Conservation (phyloP, 2,329 filamentous ascomycete species). For the Ilyonectria destructans region DNA sequence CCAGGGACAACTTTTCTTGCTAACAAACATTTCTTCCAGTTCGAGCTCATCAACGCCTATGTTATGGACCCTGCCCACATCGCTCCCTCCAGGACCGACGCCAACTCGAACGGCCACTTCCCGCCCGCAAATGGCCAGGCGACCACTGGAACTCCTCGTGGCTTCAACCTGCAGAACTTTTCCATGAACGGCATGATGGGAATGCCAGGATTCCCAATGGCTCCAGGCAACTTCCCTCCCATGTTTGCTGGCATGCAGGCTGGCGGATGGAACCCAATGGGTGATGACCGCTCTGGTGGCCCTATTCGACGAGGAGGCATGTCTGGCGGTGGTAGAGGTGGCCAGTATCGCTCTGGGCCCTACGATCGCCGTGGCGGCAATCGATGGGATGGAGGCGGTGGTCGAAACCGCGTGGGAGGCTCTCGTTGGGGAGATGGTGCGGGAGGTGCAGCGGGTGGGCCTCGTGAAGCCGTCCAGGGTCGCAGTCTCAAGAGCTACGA, state of each 20-base stretch:
- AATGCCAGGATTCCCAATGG: constrained; percentile 73
- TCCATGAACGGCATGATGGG: constrained; percentile 72
- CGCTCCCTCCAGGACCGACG: constrained; percentile 91
- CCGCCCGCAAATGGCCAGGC: constrained; percentile 84
- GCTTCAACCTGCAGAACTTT: constrained; percentile 89
- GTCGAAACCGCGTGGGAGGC: constrained; percentile 66
- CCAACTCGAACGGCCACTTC: constrained; percentile 97
- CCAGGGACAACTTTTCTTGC: not conserved
- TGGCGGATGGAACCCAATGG: constrained; percentile 67
- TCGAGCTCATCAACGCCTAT: constrained; percentile 93
- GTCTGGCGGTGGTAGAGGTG: constrained; percentile 58
- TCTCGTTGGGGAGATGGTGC: constrained; percentile 84
- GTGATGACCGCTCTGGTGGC: constrained; percentile 75
- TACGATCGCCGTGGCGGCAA: constrained; percentile 80
- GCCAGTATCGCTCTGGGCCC: constrained; percentile 78
- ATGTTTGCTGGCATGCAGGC: constrained; percentile 70
- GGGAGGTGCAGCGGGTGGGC: constrained; percentile 84
- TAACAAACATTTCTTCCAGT: constrained; percentile 64
- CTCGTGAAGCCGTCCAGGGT: constrained; percentile 92
- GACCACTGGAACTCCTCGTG: constrained; percentile 87
- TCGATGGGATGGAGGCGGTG: constrained; percentile 64
- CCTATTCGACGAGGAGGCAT: constrained; percentile 79
- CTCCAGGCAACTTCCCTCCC: constrained; percentile 63
- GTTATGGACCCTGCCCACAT: constrained; percentile 96
- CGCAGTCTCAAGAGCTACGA: constrained; percentile 97